Conservation (phyloP, 768 basidiomycete genomes). For the Russula vinacea region DNA sequence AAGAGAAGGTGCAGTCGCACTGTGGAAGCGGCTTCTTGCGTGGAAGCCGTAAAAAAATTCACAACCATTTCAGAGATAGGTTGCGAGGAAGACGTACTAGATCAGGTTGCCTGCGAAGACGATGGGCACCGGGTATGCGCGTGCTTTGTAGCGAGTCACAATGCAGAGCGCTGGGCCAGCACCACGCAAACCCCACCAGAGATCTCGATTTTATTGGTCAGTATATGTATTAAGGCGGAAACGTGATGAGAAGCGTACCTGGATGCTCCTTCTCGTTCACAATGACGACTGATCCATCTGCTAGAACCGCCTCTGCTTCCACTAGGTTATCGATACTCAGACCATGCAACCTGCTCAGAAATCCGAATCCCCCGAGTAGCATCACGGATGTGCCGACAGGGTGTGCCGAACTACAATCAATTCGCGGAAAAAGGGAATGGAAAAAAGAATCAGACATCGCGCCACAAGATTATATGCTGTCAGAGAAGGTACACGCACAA, state of each 20-base stretch:
- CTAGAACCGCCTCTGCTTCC: slow-evolving; percentile 88
- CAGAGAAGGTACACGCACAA: slow-evolving; percentile 13
- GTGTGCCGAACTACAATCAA: slow-evolving; percentile 60
- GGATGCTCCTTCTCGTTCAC: slow-evolving; percentile 69
- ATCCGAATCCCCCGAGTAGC: slow-evolving; percentile 86
- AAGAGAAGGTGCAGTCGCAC: slow-evolving; percentile 80
- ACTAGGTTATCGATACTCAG: slow-evolving; percentile 87
- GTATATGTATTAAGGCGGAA: neutral
- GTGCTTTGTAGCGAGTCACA: slow-evolving; percentile 84
- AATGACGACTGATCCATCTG: slow-evolving; percentile 82
- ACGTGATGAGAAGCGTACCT: slow-evolving; percentile 42
- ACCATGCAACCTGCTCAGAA: slow-evolving; percentile 78
- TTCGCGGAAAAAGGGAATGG: slow-evolving; percentile 8
- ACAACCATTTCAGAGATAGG: neutral
- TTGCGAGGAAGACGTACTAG: slow-evolving; percentile 55
- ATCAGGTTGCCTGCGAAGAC: slow-evolving; percentile 92
- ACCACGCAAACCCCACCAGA: slow-evolving; percentile 86
- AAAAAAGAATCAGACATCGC: slow-evolving; percentile 9
- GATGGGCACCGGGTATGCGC: slow-evolving; percentile 83
- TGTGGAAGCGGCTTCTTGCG: slow-evolving; percentile 71
- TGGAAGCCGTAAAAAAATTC: slow-evolving; percentile 2
- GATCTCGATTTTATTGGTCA: slow-evolving; percentile 45
- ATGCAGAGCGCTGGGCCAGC: slow-evolving; percentile 82
- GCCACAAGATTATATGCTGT: slow-evolving; percentile 2
- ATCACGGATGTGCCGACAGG: slow-evolving; percentile 77